Evolutionary conservation across 495 filamentous ascomycete genomes (phyloP).

Genomic region (Aspergillus heteromorphus): DNA sequence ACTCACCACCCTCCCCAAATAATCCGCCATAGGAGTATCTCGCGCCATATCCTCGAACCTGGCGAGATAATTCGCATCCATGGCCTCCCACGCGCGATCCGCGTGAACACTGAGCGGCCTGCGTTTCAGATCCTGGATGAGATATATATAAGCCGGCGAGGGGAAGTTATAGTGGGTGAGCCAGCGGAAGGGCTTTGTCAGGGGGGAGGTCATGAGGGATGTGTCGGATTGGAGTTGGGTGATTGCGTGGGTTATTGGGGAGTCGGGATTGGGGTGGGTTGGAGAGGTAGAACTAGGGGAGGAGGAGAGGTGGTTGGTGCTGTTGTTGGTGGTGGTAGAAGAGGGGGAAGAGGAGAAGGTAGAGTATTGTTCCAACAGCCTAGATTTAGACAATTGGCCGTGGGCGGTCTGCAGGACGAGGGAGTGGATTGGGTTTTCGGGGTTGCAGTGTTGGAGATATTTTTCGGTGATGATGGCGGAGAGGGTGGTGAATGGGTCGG

Average conservation of each 20-base stretch:
- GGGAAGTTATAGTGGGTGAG: conserved; percentile 43
- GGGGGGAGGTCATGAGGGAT: conserved; percentile 41
- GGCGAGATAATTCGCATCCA: too few relatives aligned
- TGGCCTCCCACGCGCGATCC: too few relatives aligned
- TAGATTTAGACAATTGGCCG: conserved; percentile 36
- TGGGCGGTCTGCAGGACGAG: conserved; percentile 50
- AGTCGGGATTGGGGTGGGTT: too few relatives aligned
- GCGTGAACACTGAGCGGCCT: too few relatives aligned
- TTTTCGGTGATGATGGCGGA: conserved; percentile 42
- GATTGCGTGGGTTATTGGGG: conserved; percentile 37
- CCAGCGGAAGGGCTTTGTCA: conserved; percentile 44
- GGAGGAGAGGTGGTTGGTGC: too few relatives aligned
- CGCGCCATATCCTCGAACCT: too few relatives aligned
- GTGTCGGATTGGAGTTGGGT: conserved; percentile 44
- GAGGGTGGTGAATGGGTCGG: conserved; percentile 28
- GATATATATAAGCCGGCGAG: conserved; percentile 46
- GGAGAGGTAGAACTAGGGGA: too few relatives aligned
- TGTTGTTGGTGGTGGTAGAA: too few relatives aligned
- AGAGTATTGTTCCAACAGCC: conserved; percentile 43
- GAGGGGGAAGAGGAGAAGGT: conserved; percentile 18
- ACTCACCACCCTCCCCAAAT: too few relatives aligned
- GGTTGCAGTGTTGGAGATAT: conserved; percentile 44
- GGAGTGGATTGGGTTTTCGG: conserved; percentile 46
- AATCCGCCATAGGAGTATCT: too few relatives aligned
- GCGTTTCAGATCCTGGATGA: conserved; percentile 43